These are phyloP conservation scores for Fraxinus xanthoxyloides DNA, from an alignment of 305 asterid species.

Conservation along the genomic window DNA sequence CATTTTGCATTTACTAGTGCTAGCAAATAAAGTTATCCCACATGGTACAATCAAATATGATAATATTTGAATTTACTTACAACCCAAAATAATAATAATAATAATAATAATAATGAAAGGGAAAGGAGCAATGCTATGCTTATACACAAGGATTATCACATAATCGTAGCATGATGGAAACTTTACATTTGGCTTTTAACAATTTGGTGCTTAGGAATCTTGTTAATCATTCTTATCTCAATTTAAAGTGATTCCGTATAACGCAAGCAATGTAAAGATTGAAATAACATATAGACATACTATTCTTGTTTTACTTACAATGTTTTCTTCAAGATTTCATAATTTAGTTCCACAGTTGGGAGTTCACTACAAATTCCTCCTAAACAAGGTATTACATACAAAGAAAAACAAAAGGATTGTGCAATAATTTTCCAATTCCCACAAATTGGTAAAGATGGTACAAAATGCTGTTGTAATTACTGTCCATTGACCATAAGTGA, in stretches of 20 bases:
- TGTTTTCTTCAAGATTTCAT: neutral
- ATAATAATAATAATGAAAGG: too few species aligned
- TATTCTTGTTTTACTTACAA: neutral
- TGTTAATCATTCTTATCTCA: neutral
- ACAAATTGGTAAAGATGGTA: neutral
- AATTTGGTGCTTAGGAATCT: neutral
- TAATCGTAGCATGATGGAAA: neutral
- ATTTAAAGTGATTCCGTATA: neutral
- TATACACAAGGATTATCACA: neutral
- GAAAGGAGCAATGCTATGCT: neutral
- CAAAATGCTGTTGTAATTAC: constrained; percentile 2
- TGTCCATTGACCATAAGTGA: constrained; percentile 49
- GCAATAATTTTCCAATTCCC: neutral
- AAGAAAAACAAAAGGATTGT: neutral
- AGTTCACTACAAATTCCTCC: neutral
- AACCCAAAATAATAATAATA: neutral
- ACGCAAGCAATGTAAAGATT: neutral
- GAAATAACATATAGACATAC: neutral
- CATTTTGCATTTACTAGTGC: neutral
- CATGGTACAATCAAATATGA: constrained; percentile 12
- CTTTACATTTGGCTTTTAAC: neutral
- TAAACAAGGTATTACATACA: neutral
- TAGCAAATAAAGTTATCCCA: neutral
- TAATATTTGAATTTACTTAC: constrained; percentile 26
- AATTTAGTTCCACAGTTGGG: neutral